Base-by-base conservation (phyloP, 164 flowering plant species). In the Chimonanthus praecox region DNA sequence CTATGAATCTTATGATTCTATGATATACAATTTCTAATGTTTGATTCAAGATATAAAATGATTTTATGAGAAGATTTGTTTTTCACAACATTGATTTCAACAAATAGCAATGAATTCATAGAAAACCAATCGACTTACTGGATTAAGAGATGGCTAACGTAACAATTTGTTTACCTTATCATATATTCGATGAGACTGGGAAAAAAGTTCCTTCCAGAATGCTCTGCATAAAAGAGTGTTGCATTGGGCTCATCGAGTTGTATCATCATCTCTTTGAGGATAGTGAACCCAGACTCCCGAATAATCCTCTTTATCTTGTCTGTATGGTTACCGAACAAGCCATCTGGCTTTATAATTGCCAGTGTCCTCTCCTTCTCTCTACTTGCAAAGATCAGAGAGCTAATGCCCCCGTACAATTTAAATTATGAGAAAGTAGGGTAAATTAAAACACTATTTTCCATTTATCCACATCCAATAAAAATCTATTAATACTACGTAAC, bases 311-410 rank as follows among this genome's bases (percentile, higher is more conserved):
- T 89, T 69, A 92, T 82, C 64, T 46, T 64, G 45, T 86, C 89
- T 6, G 85, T 81, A 75, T 85, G 79, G 75, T 90, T 87, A 64
- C 91, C 90, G 47, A 49, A 47, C 68, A 94, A 64, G 44, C 95
- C 97, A 80, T 92, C 98, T 10, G 97, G 98, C 79, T 92, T 92
- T 80, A 94, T 87, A 77, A 92, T 88, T 10, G 90, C 98, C 65
- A 94, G 69, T n/a, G 97, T 91, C 68, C 72, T 82, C 82, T 89
- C 92, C 74, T 79, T 79, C 64, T 81, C 78, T 11, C 1, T 21
- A 70, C 68, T 72, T 64, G 74, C 85, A 68, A 72, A n/a, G 67
- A 83, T 72, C 10, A 72, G 77, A 58, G 70, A 83, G 76, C 89
- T 86, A 48, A 43, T 81, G 64, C 64, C 49, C 49, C 47, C 58